Evolutionary conservation across 805 yeast genomes (phyloP).

Genomic region (Lipomyces kockii): DNA sequence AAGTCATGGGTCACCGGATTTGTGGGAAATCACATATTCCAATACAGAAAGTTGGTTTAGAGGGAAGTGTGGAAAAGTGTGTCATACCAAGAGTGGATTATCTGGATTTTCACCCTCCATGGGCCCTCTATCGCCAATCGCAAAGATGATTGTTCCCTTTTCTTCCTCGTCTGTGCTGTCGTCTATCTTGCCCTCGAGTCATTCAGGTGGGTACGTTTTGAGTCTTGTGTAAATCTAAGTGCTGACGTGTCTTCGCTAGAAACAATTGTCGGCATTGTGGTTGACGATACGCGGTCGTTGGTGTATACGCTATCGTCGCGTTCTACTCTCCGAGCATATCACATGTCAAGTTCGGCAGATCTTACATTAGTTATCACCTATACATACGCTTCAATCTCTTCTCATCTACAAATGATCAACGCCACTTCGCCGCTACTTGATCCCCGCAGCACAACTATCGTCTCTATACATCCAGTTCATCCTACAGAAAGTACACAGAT

Average conservation of each 20-base stretch:
- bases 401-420: conserved; percentile 43
- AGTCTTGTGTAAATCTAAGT: conserved; percentile 28
- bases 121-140: conserved; percentile 35
- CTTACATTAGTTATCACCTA: conserved; percentile 47
- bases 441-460: conserved; percentile 47
- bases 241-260: conserved; percentile 51
- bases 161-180: conserved; percentile 8
- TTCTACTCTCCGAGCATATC: conserved; percentile 81
- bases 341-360: conserved; percentile 51
- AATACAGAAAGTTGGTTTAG: conserved; percentile 86
- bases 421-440: conserved; percentile 38
- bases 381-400: conserved; percentile 39
- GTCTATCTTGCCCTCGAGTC: conserved; percentile 16
- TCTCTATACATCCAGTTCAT: conserved; percentile 65
- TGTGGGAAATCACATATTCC: conserved; percentile 88
- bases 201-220: conserved; percentile 44
- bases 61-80: conserved; percentile 78
- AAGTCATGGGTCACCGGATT: conserved; percentile 74
- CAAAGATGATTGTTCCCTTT: conserved; percentile 21
- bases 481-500: conserved; percentile 68
- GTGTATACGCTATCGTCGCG: conserved; percentile 81
- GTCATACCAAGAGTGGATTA: conserved; percentile 72
- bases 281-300: conserved; percentile 78
- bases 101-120: conserved; percentile 55
- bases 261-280: conserved; percentile 61